Base-by-base conservation (phyloP, 768 basidiomycete genomes). In the Cystoderma amianthinum region DNA sequence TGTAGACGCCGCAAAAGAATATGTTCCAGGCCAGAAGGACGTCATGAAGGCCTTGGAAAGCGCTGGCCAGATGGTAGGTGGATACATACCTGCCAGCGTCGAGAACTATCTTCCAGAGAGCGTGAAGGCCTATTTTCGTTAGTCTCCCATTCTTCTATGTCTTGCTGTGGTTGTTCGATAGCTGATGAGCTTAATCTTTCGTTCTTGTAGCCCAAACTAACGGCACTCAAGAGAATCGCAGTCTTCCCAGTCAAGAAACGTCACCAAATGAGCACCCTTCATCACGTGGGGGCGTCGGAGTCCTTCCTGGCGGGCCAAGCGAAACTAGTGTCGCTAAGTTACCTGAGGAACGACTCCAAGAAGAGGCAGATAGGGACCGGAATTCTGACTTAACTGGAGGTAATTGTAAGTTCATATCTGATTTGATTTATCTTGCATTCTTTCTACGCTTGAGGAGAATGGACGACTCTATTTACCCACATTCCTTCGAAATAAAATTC, bases 11-110 rank as follows among this genome's bases (percentile, higher is more conserved):
- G 50, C 49, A 22, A 48, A 45, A n/a, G 42, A 49, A 21, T 50
- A 52, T 24, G 39, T 58, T 21, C 58, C 54, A 3, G 47, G 38
- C 9, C 54, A 51, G 30, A 42, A 47, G 15, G 49, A 52, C 21
- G 49, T 59, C 3, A 48, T 48, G 45, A 43, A 53, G 18, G 49
- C 48, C 3, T 24, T 58, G 11, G 22, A 39, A 15, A 48, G 43
- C 16, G 56, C 49, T 5, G 43, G 47, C 5, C 49, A 47, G 28
- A 48, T 47, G 5, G 55, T 50, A 2, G 49, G 48, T 23, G 51
- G 50, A 16, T 57, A 59, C 32, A 22, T 57, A 7, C 48, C 50
- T n/a, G 44, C 25, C 7, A 28, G 25, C n/a, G 25, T 28, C n/a
- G 25, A 28, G n/a, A 28, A n/a, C n/a, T 28, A 28, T 28, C 25